Conservation (phyloP, 768 basidiomycete genomes). For the Multifurca ochricompacta region DNA sequence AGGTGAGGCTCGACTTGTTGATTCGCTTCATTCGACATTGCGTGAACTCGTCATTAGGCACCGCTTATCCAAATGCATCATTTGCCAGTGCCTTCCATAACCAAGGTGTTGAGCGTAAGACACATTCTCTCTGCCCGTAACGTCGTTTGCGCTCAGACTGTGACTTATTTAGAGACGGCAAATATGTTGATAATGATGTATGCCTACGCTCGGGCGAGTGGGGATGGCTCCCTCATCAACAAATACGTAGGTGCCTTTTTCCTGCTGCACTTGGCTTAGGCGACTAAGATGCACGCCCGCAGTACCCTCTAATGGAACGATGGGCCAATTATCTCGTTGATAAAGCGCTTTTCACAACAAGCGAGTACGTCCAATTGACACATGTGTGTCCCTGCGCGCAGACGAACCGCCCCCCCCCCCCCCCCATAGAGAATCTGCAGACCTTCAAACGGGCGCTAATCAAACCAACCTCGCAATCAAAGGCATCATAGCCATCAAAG, state of each 20-base stretch:
- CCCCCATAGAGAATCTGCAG: constrained; percentile 5
- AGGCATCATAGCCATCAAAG: constrained; percentile 18
- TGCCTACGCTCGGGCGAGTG: constrained; percentile 3
- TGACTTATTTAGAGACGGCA: constrained; percentile 6
- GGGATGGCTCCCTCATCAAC: background rate
- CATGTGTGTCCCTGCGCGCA: no score
- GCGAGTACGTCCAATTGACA: background rate
- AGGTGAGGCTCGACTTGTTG: background rate
- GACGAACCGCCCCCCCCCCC: background rate
- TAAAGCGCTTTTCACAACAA: background rate
- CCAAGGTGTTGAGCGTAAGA: constrained; percentile 17
- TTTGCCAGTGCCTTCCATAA: background rate
- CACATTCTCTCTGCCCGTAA: background rate
- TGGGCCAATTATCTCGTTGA: constrained; percentile 13
- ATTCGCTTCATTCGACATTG: background rate
- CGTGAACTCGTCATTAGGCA: background rate
- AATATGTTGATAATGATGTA: constrained; percentile 20
- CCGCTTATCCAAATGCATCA: constrained; percentile 3
- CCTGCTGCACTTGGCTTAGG: background rate
- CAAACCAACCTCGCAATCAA: constrained; percentile 19
- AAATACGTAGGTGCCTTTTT: background rate
- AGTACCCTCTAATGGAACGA: constrained; percentile 5
- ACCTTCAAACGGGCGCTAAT: background rate
- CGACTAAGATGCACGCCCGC: background rate
- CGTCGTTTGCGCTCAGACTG: background rate